Base-by-base conservation (phyloP, 768 basidiomycete genomes). In the Arthromyces matolae region DNA sequence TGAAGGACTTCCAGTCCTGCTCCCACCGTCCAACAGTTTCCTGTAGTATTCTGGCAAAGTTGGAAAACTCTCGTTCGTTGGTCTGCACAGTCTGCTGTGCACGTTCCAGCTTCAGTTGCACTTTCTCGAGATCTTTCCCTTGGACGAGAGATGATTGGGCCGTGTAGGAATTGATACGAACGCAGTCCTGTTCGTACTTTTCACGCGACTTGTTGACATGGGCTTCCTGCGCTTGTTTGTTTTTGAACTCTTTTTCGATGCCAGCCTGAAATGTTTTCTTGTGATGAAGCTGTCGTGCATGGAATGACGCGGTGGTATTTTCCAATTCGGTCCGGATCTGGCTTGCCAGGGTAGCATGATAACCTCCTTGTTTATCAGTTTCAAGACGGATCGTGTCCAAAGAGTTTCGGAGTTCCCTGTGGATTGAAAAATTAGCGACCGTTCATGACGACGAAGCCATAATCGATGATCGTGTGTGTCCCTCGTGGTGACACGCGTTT, bases 41-140 rank as follows among this genome's bases (percentile, higher is more conserved):
- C 54, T 82, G 79, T 32, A 96, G 66, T 0, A 83, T 85, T 46
- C 80, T 80, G 3, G 89, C 81, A 62, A 93, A 93, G 61, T 88
- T 89, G n/a, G 79, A 77, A 60, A 92, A 97, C 51, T 99, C 96
- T 29, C 86, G 80, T 67, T 98, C 93, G 63, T 96, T 96, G 7
- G 80, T 77, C 49, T 86, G 85, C 1, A 98, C 92, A 0, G 92
- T 93, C 67, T 89, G 85, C 54, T 91, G 84, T n/a, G 90, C 90
- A 24, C 87, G 80, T 58, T 95, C 93, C 18, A 97, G 76, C 68
- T 93, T 96, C 46, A 82, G 59, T 24, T 84, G 80, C 31, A 96
- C 81, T 71, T 89, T 93, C 57, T 99, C 96, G 24, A 94, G 75
- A 47, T 98, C 95, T 60, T 83, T 86, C 24, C 96, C 96, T 64